phyloP scores from a whole-genome alignment of 441 rosid genomes.

The Populus hybrid region DNA sequence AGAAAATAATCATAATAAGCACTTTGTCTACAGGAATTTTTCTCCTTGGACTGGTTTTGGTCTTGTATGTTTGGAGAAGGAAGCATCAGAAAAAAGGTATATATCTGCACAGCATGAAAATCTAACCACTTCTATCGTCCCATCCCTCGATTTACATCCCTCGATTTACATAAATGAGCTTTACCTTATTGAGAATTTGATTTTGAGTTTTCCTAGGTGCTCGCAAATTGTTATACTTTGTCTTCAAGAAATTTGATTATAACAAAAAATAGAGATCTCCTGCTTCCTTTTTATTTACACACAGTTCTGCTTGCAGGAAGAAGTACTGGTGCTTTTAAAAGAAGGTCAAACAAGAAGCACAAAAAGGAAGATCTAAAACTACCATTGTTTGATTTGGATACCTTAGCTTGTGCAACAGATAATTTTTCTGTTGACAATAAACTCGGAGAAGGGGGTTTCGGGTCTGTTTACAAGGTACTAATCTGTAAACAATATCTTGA shows the following conservation, averaged over 20 bases:
- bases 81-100: background rate
- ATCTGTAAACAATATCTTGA: background rate
- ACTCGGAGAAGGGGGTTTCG: constrained; percentile 91
- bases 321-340: background rate
- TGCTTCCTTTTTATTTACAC: too few relatives aligned
- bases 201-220: background rate
- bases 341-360: background rate
- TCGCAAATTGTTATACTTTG: background rate
- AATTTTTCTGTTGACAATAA: constrained; percentile 18
- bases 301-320: background rate
- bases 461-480: constrained; percentile 73
- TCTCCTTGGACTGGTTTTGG: background rate
- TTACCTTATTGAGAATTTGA: background rate
- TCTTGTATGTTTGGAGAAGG: background rate
- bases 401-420: constrained; percentile 56
- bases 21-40: background rate
- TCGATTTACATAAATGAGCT: background rate
- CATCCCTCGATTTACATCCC: too few relatives aligned
- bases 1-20: background rate
- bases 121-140: background rate
- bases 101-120: background rate
- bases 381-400: constrained; percentile 54
- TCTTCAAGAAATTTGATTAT: too few relatives aligned
- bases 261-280: background rate
- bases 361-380: constrained; percentile 47